Base-by-base conservation (phyloP, 1,284 basidiomycete genomes). In the Gymnopus androsaceus region DNA sequence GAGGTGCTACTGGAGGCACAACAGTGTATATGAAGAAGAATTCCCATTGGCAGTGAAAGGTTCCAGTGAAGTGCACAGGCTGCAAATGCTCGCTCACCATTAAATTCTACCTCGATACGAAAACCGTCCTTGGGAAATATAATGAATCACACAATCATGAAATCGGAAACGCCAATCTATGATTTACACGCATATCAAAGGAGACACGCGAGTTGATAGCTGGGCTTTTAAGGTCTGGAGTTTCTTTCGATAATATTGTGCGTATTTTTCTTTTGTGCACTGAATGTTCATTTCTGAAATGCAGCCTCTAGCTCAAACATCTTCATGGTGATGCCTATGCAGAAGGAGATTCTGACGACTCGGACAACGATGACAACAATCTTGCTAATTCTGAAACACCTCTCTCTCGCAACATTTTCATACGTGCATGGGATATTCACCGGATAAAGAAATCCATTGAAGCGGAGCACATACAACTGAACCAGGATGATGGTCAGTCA, bases 381-480 rank as follows among this genome's bases (percentile, higher is more conserved):
- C 38, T 17, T 41, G 7, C 8, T 6, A n/a, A 41, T n/a, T 17
- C 21, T n/a, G n/a, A 7, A 7, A 8, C 15, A 23, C 38, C 21
- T 8, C 14, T 33, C 6, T 14, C 19, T 5, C 25, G 30, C 15
- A 47, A 61, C 12, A 37, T 59, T 15, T 55, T 56, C 19, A 54
- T 57, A 15, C 30, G 19, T n/a, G 14, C 2, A 5, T 28, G 34
- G 6, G 59, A 60, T 48, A 36, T 58, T 8, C 49, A 27, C 12
- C 59, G 41, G 1, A 59, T 63, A 21, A 28, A 58, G 52, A 59
- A 57, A 31, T 33, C 36, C n/a, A 57, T 64, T 17, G 62, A 63
- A 36, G 56, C 51, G 9, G 61, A 65, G 37, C 57, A 19, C 0
- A 38, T 60, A 15, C 60, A 59, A 2, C 37, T 63, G 17, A 25